A percentile compares a stretch with the other conserved stretches of the same genome.
phyloP scores from a whole-genome alignment of 805 yeast species.

The Saccharomycopsis olivae region DNA sequence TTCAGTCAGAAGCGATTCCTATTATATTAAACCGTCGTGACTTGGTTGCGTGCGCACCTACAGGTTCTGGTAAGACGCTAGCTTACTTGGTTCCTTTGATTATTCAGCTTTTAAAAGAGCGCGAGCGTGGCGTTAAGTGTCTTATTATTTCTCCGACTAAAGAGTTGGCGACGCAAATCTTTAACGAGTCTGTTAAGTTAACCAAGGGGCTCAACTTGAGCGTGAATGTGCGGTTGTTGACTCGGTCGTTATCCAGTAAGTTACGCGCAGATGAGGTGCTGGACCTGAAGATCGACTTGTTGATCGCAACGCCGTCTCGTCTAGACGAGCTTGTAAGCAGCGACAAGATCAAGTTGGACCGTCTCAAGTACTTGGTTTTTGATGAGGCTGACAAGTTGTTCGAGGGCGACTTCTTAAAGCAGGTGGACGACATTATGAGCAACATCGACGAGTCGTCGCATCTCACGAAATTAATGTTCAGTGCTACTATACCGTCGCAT shows the following conservation, averaged over 20 bases:
- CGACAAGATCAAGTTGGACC: constrained; percentile 47
- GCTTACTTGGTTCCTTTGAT: constrained; percentile 81
- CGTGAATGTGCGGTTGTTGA: constrained; percentile 52
- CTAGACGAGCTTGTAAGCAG: constrained; percentile 66
- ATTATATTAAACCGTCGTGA: constrained; percentile 59
- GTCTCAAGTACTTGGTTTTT: constrained; percentile 66
- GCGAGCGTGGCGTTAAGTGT: constrained; percentile 23
- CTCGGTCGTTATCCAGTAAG: constrained; percentile 63
- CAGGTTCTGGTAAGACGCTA: constrained; percentile 96
- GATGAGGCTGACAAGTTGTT: constrained; percentile 96
- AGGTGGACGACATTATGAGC: constrained; percentile 75
- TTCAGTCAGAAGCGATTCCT: constrained; percentile 88
- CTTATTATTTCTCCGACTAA: constrained; percentile 88
- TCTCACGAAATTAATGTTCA: constrained; percentile 63
- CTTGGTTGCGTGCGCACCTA: constrained; percentile 89
- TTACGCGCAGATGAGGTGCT: constrained; percentile 36
- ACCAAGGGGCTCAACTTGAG: constrained; percentile 38
- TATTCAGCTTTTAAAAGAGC: constrained; percentile 27
- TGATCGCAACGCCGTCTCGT: constrained; percentile 83
- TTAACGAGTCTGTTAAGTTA: constrained; percentile 51
- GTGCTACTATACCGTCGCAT: constrained; percentile 91
- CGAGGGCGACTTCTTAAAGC: constrained; percentile 78
- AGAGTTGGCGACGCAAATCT: constrained; percentile 84
- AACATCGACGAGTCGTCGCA: constrained; percentile 22
- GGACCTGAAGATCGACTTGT: constrained; percentile 54